Percentiles rank a stretch among this genome's conserved stretches.
phyloP scores from a whole-genome alignment of 2,329 filamentous ascomycete species.

The Hortaea werneckii region DNA sequence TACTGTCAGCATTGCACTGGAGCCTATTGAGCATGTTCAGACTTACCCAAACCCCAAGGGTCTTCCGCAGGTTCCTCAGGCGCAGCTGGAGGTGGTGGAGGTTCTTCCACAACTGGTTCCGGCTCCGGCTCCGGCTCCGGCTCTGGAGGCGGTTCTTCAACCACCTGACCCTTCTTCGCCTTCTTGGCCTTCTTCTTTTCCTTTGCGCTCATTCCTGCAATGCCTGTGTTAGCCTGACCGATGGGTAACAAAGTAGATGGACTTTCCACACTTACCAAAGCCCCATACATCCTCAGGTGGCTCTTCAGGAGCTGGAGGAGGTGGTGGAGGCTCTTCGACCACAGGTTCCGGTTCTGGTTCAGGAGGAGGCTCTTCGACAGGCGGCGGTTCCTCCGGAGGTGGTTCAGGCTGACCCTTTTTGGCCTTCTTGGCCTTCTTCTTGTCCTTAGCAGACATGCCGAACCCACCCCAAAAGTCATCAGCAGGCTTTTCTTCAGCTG shows the following conservation, averaged over 20 bases:
- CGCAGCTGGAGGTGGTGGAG: constrained; percentile 16
- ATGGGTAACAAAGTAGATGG: neutral
- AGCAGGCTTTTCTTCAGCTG: constrained; percentile 30
- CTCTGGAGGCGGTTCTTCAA: constrained; percentile 15
- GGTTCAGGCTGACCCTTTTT: constrained; percentile 22
- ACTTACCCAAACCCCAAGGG: constrained; percentile 20
- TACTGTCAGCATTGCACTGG: neutral
- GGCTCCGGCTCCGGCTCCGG: constrained; percentile 11
- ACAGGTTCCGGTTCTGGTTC: constrained; percentile 28
- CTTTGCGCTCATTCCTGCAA: constrained; percentile 24
- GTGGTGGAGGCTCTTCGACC: constrained; percentile 13
- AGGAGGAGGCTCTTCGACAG: constrained; percentile 6
- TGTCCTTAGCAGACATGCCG: constrained; percentile 28
- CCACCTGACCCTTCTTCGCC: constrained; percentile 24
- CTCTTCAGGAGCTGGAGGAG: constrained; percentile 5
- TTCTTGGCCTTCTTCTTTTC: constrained; percentile 41
- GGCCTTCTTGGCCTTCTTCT: constrained; percentile 40
- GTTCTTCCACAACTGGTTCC: constrained; percentile 12
- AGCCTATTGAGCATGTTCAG: constrained; percentile 17
- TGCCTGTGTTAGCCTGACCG: neutral
- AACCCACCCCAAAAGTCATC: constrained; percentile 3
- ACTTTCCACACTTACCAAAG: constrained; percentile 17
- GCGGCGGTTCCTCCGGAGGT: constrained; percentile 11
- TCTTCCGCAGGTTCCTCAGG: constrained; percentile 13
- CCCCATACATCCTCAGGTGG: constrained; percentile 28